Evolutionary conservation across 495 filamentous ascomycete species (phyloP), one percentile per base, ranked within the genome.

Genomic region (Neurospora sp.): DNA sequence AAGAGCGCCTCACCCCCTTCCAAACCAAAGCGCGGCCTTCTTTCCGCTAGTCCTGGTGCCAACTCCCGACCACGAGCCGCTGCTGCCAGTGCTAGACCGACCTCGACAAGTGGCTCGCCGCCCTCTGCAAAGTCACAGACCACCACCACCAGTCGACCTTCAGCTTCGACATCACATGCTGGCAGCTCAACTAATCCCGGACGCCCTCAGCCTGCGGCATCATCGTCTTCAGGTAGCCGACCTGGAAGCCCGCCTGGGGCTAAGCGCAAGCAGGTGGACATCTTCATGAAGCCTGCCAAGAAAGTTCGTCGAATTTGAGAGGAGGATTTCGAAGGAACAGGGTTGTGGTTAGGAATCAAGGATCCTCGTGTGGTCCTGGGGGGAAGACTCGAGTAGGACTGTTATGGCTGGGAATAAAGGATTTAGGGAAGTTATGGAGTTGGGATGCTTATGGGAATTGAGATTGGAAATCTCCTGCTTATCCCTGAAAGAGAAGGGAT

Each of bases 251-350:
- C 27, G 14, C 14, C 53, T 65, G 53, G 53, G 41, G 12, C 61
- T 45, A 81, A 82, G 70, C 74, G 79, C 69, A 82, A 81, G 68
- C 68, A 75, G 4, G 77, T 77, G 10, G 77, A 78, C 73, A 59
- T 81, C 9, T 83, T 83, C 47, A 81, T 82, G 80, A 72, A 72
- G 35, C 78, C 77, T 3, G 77, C 76, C 70, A 73, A 74, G 72
- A 40, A 39, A 39, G 31, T 42, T 18, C 71, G 68, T 53, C 72
- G 37, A 8, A 27, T 35, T 37, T 65, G 14, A 65, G 9, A 47
- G 44, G 8, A 47, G 44, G n/a, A 47, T 9, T 20, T 4, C 7
- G 8, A 22, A 20, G n/a, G 44, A 47, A n/a, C 44, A 47, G 8
- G 8, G 3, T 22, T 22, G 4, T 8, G n/a, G n/a, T 1, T 22